phyloP scores from a whole-genome alignment of 2,329 filamentous ascomycete genomes.

The Aspergillus eucalypticola region DNA sequence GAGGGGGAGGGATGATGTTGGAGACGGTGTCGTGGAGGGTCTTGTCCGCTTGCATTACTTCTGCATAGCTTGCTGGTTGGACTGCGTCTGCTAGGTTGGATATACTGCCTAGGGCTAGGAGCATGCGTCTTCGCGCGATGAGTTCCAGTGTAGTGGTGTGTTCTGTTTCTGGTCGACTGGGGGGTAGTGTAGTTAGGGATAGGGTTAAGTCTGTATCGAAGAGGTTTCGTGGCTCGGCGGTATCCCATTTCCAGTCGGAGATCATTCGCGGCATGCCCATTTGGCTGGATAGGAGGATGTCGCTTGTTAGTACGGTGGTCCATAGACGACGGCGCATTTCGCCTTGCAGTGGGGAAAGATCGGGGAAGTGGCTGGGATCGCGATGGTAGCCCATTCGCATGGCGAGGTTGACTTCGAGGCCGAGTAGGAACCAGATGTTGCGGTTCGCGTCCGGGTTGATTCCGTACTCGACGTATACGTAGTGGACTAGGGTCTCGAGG shows the following conservation, averaged over 20 bases:
- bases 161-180: constrained; percentile 53
- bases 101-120: constrained; percentile 33
- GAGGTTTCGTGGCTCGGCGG: constrained; percentile 57
- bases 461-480: constrained; percentile 56
- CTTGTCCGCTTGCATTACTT: constrained; percentile 33
- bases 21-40: constrained; percentile 27
- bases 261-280: constrained; percentile 64
- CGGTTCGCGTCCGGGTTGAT: constrained; percentile 55
- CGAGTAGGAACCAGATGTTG: constrained; percentile 56
- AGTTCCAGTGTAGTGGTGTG: constrained; percentile 47
- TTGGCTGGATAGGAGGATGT: constrained; percentile 62
- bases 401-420: constrained; percentile 57
- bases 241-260: constrained; percentile 60
- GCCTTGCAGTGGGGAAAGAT: constrained; percentile 55
- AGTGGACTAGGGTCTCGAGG: constrained; percentile 58
- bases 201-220: constrained; percentile 60
- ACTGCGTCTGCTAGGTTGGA: constrained; percentile 31
- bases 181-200: constrained; percentile 51
- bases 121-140: constrained; percentile 35
- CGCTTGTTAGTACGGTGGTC: constrained; percentile 51
- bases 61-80: constrained; percentile 28
- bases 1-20: constrained; percentile 13
- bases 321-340: constrained; percentile 51
- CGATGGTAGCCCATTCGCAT: constrained; percentile 63
- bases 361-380: constrained; percentile 54